A percentile compares a stretch with the other conserved stretches of the same genome.
Conservation (phyloP, 495 filamentous ascomycete species). For the Baudoinia panamericana region DNA sequence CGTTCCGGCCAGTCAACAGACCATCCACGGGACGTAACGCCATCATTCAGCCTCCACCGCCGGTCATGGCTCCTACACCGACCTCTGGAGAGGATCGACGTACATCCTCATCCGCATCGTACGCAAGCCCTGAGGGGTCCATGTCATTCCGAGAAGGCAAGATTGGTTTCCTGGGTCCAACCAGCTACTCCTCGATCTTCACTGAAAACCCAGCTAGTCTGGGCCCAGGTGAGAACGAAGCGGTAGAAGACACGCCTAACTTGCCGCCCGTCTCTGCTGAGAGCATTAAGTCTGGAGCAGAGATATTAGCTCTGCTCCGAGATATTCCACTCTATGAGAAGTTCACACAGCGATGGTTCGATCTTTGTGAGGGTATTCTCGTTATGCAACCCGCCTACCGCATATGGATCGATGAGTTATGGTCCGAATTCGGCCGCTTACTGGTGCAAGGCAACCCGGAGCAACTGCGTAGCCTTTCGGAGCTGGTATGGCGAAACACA, state of each 20-base stretch:
- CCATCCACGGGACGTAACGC: neutral
- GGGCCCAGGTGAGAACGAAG: constrained; percentile 6
- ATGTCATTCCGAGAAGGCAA: constrained; percentile 17
- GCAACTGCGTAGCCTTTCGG: constrained; percentile 20
- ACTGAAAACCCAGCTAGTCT: constrained; percentile 13
- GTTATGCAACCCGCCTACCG: constrained; percentile 24
- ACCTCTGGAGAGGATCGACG: constrained; percentile 1
- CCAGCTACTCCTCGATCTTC: constrained; percentile 20
- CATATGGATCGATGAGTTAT: constrained; percentile 26
- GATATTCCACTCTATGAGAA: constrained; percentile 23
- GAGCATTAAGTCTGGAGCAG: constrained; percentile 24
- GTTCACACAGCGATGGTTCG: constrained; percentile 26
- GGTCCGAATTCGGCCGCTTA: constrained; percentile 21
- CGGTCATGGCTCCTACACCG: neutral
- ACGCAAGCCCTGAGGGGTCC: constrained; percentile 8
- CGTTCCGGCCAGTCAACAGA: neutral
- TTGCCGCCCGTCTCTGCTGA: constrained; percentile 14
- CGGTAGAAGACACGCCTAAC: constrained; percentile 7
- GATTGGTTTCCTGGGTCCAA: constrained; percentile 19
- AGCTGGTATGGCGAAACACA: constrained; percentile 27
- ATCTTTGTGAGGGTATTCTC: constrained; percentile 23
- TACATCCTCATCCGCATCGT: neutral
- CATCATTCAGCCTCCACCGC: neutral
- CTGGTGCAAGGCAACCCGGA: constrained; percentile 20
- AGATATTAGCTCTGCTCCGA: constrained; percentile 23